These are phyloP conservation scores for Balansia obtecta DNA, from an alignment of 2,329 filamentous ascomycete genomes.

Conservation along the genomic window DNA sequence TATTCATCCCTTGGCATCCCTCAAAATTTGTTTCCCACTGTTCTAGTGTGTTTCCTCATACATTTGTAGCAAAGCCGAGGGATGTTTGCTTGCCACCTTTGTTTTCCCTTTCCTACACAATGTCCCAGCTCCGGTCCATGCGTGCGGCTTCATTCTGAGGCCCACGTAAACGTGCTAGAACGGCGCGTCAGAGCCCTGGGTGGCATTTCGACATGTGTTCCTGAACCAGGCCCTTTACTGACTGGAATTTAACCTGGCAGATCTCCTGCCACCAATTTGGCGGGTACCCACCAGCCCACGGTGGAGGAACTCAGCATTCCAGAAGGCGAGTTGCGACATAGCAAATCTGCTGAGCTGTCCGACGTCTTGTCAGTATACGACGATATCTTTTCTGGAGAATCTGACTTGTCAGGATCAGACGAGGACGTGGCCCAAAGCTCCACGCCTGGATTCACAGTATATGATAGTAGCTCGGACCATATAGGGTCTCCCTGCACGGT, in stretches of 20 bases:
- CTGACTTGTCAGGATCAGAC: constrained; percentile 11
- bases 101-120: not conserved
- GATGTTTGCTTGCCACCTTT: not conserved
- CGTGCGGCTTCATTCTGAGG: not conserved
- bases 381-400: constrained; percentile 27
- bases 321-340: constrained; percentile 28
- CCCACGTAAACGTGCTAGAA: not conserved
- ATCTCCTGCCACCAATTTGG: constrained; percentile 12
- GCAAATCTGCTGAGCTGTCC: constrained; percentile 27
- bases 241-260: constrained; percentile 17
- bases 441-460: constrained; percentile 14
- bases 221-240: constrained; percentile 9
- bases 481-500: constrained; percentile 16
- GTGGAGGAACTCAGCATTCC: constrained; percentile 25
- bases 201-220: not conserved
- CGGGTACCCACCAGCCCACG: constrained; percentile 11
- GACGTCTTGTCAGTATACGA: constrained; percentile 32
- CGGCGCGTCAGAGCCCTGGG: not conserved
- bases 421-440: constrained; percentile 15
- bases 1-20: too few relatives aligned
- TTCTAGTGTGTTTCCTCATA: not conserved
- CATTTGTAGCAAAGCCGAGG: not conserved
- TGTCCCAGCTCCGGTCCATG: not conserved
- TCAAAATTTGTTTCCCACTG: not conserved
- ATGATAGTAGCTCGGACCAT: constrained; percentile 17